These are phyloP conservation scores for Apiospora sp. DNA, from an alignment of 2,329 filamentous ascomycete genomes.

Conservation along the genomic window DNA sequence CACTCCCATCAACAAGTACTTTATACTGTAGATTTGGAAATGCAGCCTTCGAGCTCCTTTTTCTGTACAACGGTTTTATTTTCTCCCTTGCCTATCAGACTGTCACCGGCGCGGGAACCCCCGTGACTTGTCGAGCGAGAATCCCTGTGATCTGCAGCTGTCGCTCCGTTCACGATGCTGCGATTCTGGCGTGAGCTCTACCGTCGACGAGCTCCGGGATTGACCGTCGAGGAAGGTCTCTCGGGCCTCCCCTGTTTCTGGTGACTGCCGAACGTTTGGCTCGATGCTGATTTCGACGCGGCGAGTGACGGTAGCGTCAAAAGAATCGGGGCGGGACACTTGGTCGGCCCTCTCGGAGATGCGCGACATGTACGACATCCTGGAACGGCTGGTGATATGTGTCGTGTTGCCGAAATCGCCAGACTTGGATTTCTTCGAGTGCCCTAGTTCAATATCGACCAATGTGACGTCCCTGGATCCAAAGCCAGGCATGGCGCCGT, in stretches of 20 bases:
- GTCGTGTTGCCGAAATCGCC: slow-evolving; percentile 23
- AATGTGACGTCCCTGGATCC: slow-evolving; percentile 48
- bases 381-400: slow-evolving; percentile 2
- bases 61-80: not conserved
- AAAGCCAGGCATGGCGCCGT: slow-evolving; percentile 42
- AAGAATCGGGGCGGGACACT: not conserved
- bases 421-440: slow-evolving; percentile 23
- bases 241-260: slow-evolving; percentile 38
- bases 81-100: not conserved
- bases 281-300: slow-evolving; percentile 28
- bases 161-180: not conserved
- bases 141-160: no score
- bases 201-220: not conserved
- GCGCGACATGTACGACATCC: slow-evolving; percentile 20
- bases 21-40: not conserved
- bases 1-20: not conserved
- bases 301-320: slow-evolving; percentile 9
- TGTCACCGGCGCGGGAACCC: not conserved
- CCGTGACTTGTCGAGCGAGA: not conserved
- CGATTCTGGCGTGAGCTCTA: slow-evolving; percentile 15
- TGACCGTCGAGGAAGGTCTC: slow-evolving; percentile 22
- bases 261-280: slow-evolving; percentile 26
- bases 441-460: slow-evolving; percentile 43
- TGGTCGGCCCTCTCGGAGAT: slow-evolving; percentile 22
- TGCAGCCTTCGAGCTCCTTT: not conserved